Conservation (phyloP, 192 early-diverging fungal genomes). For the Diversispora eburnea region DNA sequence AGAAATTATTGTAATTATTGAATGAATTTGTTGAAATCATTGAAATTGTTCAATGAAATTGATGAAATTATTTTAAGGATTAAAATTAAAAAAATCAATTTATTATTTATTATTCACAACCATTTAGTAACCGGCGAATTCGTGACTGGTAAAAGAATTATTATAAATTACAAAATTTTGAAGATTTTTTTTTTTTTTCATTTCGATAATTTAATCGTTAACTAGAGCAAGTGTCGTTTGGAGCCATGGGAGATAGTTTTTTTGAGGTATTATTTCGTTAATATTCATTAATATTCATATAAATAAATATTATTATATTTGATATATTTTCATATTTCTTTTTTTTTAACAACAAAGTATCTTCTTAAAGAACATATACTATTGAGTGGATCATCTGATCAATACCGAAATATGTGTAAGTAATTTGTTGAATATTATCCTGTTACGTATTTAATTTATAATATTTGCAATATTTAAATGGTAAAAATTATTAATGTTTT, state of each 20-base stretch:
- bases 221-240: constrained; percentile 39
- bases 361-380: constrained; percentile 54
- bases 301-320: no score
- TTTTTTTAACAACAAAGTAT: constrained; percentile 35
- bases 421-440: not conserved
- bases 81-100: not conserved
- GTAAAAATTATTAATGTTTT: not conserved
- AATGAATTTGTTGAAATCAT: no score
- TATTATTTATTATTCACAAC: not conserved
- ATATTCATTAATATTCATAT: not conserved
- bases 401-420: constrained; percentile 21
- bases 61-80: no score
- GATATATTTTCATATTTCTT: not conserved
- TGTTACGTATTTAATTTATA: not conserved
- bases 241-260: constrained; percentile 53
- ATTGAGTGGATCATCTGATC: constrained; percentile 18
- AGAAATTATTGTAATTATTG: not conserved
- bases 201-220: not conserved
- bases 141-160: constrained; percentile 26
- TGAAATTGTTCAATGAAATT: no score
- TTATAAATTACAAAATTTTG: constrained; percentile 8
- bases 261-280: constrained; percentile 49
- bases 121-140: constrained; percentile 12
- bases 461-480: not conserved
- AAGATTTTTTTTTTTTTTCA: constrained; percentile 1